Evolutionary conservation across 2,329 filamentous ascomycete species (phyloP).

Genomic region (Akanthomyces lecanii): DNA sequence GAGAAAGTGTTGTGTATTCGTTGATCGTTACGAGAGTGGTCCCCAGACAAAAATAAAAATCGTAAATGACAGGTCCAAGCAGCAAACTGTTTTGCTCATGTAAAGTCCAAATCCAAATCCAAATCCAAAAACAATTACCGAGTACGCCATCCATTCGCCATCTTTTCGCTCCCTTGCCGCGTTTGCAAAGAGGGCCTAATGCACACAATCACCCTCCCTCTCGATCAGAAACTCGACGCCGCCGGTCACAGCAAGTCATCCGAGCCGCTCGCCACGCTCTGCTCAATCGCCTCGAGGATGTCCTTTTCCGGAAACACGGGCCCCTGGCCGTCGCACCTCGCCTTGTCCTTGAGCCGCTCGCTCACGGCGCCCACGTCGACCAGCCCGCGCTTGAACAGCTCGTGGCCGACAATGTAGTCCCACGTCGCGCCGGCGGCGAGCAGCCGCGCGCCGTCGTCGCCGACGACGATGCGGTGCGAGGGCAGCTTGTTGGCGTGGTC

Average conservation of each 20-base stretch:
- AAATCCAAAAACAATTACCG: too few relatives aligned
- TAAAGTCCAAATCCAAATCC: too few relatives aligned
- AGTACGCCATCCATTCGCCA: too few relatives aligned
- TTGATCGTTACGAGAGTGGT: too few relatives aligned
- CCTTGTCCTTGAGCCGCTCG: conserved; percentile 68
- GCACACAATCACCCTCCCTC: too few relatives aligned
- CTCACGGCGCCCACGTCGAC: conserved; percentile 81
- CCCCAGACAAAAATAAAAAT: too few relatives aligned
- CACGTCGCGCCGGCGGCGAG: conserved; percentile 76
- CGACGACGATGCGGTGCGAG: conserved; percentile 64
- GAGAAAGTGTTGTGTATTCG: too few relatives aligned
- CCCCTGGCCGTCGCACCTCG: conserved; percentile 80
- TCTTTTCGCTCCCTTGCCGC: too few relatives aligned
- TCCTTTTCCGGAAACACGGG: conserved; percentile 80
- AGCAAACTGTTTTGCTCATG: too few relatives aligned
- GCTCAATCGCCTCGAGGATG: conserved; percentile 70
- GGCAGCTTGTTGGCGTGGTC: conserved; percentile 59
- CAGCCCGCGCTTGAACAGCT: conserved; percentile 68
- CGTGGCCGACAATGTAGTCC: conserved; percentile 82
- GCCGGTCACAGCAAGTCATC: conserved; percentile 61
- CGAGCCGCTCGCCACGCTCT: conserved; percentile 70
- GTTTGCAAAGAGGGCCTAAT: too few relatives aligned
- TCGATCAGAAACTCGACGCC: too few relatives aligned
- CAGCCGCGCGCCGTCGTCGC: conserved; percentile 62
- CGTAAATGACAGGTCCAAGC: too few relatives aligned